These are phyloP conservation scores for Friedmanniomyces endolithicus DNA, from an alignment of 495 filamentous ascomycete genomes.

Conservation along the genomic window DNA sequence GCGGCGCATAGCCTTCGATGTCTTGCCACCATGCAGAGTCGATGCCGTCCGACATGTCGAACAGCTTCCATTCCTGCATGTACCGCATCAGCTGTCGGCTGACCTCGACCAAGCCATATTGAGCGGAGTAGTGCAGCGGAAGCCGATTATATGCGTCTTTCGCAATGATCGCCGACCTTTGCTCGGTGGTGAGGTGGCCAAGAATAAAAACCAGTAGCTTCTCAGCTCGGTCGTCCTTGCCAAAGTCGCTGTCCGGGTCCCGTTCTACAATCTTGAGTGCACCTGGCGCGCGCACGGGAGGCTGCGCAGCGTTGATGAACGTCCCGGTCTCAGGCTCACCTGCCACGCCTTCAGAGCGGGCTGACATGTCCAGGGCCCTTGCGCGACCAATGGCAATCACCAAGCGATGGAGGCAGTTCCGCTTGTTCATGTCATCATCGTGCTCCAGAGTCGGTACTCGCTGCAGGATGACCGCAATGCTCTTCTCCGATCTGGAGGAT, in stretches of 20 bases:
- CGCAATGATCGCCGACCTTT: conserved; percentile 53
- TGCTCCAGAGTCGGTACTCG: conserved; percentile 62
- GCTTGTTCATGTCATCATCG: conserved; percentile 80
- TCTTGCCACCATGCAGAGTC: conserved; percentile 83
- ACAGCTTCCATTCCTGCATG: conserved; percentile 80
- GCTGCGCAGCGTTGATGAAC: conserved; percentile 37
- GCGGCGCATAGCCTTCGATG: conserved; percentile 75
- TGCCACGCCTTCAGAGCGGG: background rate
- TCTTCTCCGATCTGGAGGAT: conserved; percentile 52
- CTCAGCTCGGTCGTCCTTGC: conserved; percentile 60
- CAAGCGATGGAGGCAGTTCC: conserved; percentile 84
- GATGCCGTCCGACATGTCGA: conserved; percentile 71
- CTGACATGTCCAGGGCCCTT: conserved; percentile 43
- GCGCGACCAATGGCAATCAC: conserved; percentile 79
- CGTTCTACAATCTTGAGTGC: conserved; percentile 35
- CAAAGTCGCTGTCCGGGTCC: conserved; percentile 41
- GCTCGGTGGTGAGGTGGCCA: conserved; percentile 52
- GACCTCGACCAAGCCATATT: conserved; percentile 81
- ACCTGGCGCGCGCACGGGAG: conserved; percentile 52
- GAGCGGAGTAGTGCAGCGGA: conserved; percentile 88
- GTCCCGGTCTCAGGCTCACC: conserved; percentile 23
- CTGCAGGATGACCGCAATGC: conserved; percentile 55
- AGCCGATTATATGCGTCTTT: conserved; percentile 72
- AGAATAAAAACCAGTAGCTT: conserved; percentile 62
- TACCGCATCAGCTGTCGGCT: conserved; percentile 77